Evolutionary conservation across 495 filamentous ascomycete species (phyloP).

Genomic region (Podospora comata): DNA sequence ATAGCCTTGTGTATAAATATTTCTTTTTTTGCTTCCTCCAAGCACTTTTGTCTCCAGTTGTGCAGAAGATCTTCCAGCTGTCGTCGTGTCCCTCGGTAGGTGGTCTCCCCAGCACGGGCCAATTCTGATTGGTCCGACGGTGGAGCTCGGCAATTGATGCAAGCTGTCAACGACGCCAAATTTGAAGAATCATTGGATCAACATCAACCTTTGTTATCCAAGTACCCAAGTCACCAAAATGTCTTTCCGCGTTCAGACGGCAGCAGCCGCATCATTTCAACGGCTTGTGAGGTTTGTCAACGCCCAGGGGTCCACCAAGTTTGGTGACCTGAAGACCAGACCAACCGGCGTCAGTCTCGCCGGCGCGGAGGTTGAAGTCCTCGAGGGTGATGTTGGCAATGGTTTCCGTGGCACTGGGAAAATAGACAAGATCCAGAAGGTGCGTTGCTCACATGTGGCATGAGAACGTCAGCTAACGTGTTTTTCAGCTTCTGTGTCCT

Average conservation of each 20-base stretch:
- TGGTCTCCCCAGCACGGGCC: too few species aligned
- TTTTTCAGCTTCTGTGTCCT: conserved; percentile 4
- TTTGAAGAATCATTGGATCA: too few species aligned
- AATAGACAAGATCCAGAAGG: not conserved
- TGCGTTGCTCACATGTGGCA: not conserved
- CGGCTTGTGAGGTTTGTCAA: conserved; percentile 1
- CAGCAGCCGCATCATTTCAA: not conserved
- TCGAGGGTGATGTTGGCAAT: not conserved
- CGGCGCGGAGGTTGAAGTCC: not conserved
- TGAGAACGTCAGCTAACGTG: too few species aligned
- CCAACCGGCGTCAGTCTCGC: not conserved
- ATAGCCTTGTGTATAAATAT: not conserved
- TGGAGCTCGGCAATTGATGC: too few species aligned
- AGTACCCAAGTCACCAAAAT: not conserved
- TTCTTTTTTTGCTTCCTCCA: not conserved
- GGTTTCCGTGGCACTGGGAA: not conserved
- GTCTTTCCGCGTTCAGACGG: not conserved
- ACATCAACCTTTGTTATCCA: not conserved
- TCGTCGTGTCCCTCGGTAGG: too few species aligned
- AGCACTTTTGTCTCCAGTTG: not conserved
- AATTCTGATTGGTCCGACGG: too few species aligned
- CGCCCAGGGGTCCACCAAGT: not conserved
- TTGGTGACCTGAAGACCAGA: not conserved
- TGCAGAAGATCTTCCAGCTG: too few species aligned
- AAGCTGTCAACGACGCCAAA: too few species aligned